A percentile compares a stretch with the other conserved stretches of the same genome.
Conservation (phyloP, 441 rosid species). For the Bocquillonia castaneifolia region DNA sequence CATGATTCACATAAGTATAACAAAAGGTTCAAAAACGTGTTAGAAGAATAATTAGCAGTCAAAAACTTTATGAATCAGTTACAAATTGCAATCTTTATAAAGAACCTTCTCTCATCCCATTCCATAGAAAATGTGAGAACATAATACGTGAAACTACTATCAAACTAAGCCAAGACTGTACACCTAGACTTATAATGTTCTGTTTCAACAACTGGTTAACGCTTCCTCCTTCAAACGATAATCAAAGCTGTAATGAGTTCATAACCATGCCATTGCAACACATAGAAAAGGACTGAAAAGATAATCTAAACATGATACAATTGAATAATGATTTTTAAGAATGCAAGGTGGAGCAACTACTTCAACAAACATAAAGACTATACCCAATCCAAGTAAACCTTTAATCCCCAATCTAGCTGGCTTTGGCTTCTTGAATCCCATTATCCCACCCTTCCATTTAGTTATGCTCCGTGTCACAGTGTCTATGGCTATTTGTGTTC, state of each 20-base stretch:
- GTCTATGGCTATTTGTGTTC: neutral
- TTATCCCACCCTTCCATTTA: no score
- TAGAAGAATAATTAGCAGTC: neutral
- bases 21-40: neutral
- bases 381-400: neutral
- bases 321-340: neutral
- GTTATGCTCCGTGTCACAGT: neutral
- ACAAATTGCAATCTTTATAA: neutral
- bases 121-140: neutral
- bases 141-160: neutral
- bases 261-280: neutral
- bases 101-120: neutral
- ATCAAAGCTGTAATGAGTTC: neutral
- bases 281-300: neutral
- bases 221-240: constrained; percentile 10
- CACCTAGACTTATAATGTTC: constrained; percentile 4
- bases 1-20: neutral
- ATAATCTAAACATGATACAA: neutral
- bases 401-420: neutral
- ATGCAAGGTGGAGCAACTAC: neutral
- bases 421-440: no score
- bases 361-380: neutral
- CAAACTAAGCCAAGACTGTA: constrained; percentile 4
- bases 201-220: neutral
- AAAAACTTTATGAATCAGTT: neutral